These are phyloP conservation scores for Blastocystis hominis DNA, from an alignment of 352 stramenopile genomes.

Conservation along the genomic window DNA sequence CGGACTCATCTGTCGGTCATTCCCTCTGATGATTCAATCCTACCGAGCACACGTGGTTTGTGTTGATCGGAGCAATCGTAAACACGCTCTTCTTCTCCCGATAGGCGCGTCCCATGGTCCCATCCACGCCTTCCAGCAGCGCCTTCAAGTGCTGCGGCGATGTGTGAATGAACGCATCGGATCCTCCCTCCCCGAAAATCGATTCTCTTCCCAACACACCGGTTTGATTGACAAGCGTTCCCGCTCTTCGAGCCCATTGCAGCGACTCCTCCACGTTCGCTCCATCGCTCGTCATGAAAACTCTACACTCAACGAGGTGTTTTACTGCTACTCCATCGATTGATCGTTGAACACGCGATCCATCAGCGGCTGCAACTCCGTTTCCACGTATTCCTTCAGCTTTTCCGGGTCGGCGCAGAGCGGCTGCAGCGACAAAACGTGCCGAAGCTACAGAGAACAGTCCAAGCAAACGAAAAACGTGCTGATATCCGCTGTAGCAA, in stretches of 20 bases:
- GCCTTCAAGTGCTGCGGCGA: neutral
- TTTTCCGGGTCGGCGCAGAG: neutral
- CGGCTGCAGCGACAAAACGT: slow-evolving; percentile 3
- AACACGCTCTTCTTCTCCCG: slow-evolving; percentile 24
- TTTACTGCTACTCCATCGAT: neutral
- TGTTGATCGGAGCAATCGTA: slow-evolving; percentile 6
- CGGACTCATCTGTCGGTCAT: neutral
- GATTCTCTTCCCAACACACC: neutral
- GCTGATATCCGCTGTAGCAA: slow-evolving; percentile 40
- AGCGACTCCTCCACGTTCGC: neutral
- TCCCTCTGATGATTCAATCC: neutral
- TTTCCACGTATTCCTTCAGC: neutral
- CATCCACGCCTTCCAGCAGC: neutral
- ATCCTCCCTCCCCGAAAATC: neutral
- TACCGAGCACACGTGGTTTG: slow-evolving; percentile 27
- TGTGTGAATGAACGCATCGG: neutral
- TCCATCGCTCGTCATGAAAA: slow-evolving; percentile 11
- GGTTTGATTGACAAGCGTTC: neutral
- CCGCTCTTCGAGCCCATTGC: neutral
- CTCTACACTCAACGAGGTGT: neutral
- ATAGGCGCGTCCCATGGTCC: neutral
- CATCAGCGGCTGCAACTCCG: neutral
- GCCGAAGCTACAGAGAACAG: neutral
- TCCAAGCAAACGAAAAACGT: neutral
- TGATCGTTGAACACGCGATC: slow-evolving; percentile 3